Percentiles rank a stretch among this genome's conserved stretches.
Evolutionary conservation across 2,329 filamentous ascomycete genomes (phyloP).

Genomic region (Basipetospora chlamydospora): DNA sequence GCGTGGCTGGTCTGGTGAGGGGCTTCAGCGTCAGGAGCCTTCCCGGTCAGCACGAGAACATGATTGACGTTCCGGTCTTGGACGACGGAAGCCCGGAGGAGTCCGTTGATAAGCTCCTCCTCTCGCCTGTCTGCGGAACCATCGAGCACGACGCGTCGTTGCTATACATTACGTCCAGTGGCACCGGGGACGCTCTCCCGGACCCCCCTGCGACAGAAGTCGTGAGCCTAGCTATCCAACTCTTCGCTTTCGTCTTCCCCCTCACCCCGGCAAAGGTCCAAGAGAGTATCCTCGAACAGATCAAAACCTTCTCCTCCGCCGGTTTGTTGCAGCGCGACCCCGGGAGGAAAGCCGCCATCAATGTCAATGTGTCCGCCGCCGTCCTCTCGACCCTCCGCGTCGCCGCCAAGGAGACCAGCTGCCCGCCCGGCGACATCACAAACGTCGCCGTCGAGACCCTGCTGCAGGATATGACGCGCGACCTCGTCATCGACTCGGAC

Average conservation of each 20-base stretch:
- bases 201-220: conserved; percentile 85
- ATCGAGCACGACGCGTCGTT: conserved; percentile 80
- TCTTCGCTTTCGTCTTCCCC: conserved; percentile 85
- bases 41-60: conserved; percentile 50
- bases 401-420: conserved; percentile 64
- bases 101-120: conserved; percentile 44
- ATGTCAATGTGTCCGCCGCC: conserved; percentile 76
- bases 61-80: conserved; percentile 12
- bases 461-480: conserved; percentile 57
- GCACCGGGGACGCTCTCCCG: conserved; percentile 31
- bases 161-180: conserved; percentile 46
- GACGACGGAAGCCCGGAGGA: conserved; percentile 48
- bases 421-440: conserved; percentile 57
- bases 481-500: conserved; percentile 70
- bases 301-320: conserved; percentile 77
- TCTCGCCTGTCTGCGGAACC: conserved; percentile 65
- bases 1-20: conserved; percentile 70
- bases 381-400: conserved; percentile 71
- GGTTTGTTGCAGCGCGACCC: conserved; percentile 69
- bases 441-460: conserved; percentile 68
- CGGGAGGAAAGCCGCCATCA: conserved; percentile 78
- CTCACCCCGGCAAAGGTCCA: conserved; percentile 84
- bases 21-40: conserved; percentile 61
- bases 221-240: conserved; percentile 81
- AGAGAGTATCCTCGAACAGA: conserved; percentile 88